Base-by-base conservation (phyloP, 1,284 basidiomycete genomes). In the Puccinia hordei region DNA sequence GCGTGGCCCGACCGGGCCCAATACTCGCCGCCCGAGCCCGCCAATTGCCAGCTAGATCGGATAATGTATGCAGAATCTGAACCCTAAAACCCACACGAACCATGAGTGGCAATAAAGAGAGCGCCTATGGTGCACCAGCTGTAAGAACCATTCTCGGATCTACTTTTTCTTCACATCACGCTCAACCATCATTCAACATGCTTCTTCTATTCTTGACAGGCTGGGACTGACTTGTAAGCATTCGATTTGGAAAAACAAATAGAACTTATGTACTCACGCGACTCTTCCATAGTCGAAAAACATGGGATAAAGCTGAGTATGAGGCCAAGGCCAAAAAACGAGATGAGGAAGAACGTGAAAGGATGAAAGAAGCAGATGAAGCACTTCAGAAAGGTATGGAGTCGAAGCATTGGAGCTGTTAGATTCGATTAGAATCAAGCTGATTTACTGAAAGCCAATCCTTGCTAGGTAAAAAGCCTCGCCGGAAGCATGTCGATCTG, bases 391-490 rank as follows among this genome's bases (percentile, higher is more conserved):
- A 84, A 74, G 84, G 84, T 83, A 19, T 33, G 73, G 17, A 61
- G 0, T 30, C 41, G 41, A 49, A 15, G 13, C 53, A 38, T 57
- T 1, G 22, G 46, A 51, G 44, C 41, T 66, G 12, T 19, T 68
- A 17, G 51, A 57, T 59, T 15, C 27, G 33, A n/a, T 22, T 33
- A 6, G 6, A 61, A 4, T n/a, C 35, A 49, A 49, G 19, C 27
- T 30, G 24, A 46, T 66, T 22, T 24, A 27, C 19, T 35, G 12
- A 72, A 81, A 6, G 73, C 73, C 0, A 79, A 81, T 82, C 51
- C 33, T 27, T 8, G 15, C 10, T 35, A 94, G 94, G 94, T 65
- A 94, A 94, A 87, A 90, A 90, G 84, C 92, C 93, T 19, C 87
- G 90, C 33, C 89, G 81, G 86, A 87, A 80, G 53, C 82, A 46